These are phyloP conservation scores for Sclerotinia borealis DNA, from an alignment of 2,329 filamentous ascomycete genomes.

Conservation along the genomic window DNA sequence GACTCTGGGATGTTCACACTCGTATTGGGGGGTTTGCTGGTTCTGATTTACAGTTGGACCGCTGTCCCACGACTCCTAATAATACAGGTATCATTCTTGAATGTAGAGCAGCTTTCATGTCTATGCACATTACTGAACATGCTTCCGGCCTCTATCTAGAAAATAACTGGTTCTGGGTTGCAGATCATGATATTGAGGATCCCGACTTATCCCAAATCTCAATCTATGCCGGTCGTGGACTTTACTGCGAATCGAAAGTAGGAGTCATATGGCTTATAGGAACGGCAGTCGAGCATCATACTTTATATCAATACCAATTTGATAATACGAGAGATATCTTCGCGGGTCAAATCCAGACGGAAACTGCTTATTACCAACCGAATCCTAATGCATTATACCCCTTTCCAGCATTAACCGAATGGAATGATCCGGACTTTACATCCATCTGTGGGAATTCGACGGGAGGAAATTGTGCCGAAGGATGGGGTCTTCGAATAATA, in stretches of 20 bases:
- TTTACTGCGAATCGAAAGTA: constrained; percentile 40
- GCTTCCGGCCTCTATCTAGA: constrained; percentile 43
- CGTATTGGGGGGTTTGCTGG: constrained; percentile 39
- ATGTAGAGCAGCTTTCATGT: constrained; percentile 34
- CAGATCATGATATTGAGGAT: constrained; percentile 39
- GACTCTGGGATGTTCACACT: constrained; percentile 43
- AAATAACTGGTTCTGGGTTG: constrained; percentile 45
- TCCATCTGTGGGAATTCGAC: background rate
- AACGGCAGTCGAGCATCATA: constrained; percentile 42
- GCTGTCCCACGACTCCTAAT: constrained; percentile 48
- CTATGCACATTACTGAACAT: constrained; percentile 31
- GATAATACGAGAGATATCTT: constrained; percentile 30
- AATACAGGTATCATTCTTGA: constrained; percentile 28
- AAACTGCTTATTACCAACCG: constrained; percentile 18
- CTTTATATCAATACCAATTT: constrained; percentile 49
- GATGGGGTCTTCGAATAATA: constrained; percentile 11
- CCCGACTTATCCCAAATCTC: constrained; percentile 48
- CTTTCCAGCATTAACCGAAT: background rate
- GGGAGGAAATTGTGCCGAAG: constrained; percentile 1
- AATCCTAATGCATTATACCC: background rate
- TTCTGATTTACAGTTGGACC: constrained; percentile 18
- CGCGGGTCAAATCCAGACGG: constrained; percentile 25
- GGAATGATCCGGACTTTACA: constrained; percentile 8
- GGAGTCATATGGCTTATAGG: constrained; percentile 46
- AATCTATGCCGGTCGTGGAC: constrained; percentile 43